A percentile compares a stretch with the other conserved stretches of the same genome.
Conservation (phyloP, 108 stramenopile genomes). For the Cylindrotheca fusiformis region DNA sequence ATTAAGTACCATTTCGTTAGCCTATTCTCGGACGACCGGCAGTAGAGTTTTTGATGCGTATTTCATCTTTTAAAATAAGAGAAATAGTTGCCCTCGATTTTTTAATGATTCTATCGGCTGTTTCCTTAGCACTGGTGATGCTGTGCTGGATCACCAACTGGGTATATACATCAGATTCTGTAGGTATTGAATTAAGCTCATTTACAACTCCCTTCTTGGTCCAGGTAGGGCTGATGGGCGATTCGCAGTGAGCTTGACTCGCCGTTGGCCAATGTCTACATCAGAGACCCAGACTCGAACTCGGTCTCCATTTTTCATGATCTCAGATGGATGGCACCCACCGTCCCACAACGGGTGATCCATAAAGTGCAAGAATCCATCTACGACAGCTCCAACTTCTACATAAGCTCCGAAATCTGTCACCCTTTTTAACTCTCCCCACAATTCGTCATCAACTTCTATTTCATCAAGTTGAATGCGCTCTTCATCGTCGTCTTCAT, state of each 20-base stretch:
- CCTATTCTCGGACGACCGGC: background rate
- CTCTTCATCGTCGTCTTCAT: constrained; percentile 48
- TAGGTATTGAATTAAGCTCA: no score
- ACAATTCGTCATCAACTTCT: constrained; percentile 84
- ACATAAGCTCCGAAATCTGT: constrained; percentile 92
- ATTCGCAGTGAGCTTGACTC: constrained; percentile 77
- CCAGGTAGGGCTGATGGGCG: constrained; percentile 71
- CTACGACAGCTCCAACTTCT: constrained; percentile 84
- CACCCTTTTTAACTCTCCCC: constrained; percentile 87
- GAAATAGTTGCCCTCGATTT: background rate
- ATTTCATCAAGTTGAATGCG: constrained; percentile 76
- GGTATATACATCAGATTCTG: no score
- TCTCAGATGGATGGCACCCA: constrained; percentile 54
- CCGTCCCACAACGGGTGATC: constrained; percentile 77
- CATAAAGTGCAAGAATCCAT: constrained; percentile 92
- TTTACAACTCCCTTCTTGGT: constrained; percentile 54
- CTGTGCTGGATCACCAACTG: no score
- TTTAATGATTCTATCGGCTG: no score
- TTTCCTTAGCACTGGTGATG: no score
- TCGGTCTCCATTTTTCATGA: constrained; percentile 71
- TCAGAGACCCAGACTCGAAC: constrained; percentile 85
- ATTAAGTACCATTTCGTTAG: constrained; percentile 16
- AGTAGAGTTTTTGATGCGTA: no score
- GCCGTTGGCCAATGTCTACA: constrained; percentile 58
- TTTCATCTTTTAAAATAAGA: background rate